Conservation (phyloP, 495 filamentous ascomycete species). For the Xylaria flabelliformis region DNA sequence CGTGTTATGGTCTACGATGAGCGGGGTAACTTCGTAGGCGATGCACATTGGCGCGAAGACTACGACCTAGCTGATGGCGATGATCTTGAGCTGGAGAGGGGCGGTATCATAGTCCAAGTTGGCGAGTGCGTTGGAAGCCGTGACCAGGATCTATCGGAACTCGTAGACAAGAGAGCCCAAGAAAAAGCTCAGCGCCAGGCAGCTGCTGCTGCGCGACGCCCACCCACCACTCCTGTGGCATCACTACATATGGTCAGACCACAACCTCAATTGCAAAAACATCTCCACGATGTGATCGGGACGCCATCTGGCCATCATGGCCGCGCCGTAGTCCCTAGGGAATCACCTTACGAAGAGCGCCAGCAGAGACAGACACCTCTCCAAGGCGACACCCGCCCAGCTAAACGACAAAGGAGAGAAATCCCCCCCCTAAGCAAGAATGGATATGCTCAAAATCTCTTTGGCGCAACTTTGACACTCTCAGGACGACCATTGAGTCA, state of each 20-base stretch:
- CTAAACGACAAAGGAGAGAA: slow-evolving; percentile 48
- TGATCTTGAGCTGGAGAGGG: slow-evolving; percentile 79
- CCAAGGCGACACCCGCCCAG: slow-evolving; percentile 31
- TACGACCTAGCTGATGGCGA: slow-evolving; percentile 74
- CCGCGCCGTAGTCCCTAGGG: slow-evolving; percentile 52
- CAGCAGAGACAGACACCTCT: slow-evolving; percentile 36
- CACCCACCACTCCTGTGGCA: slow-evolving; percentile 15
- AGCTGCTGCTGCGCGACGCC: slow-evolving; percentile 40
- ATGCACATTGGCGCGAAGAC: slow-evolving; percentile 78
- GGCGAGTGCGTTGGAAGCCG: slow-evolving; percentile 71
- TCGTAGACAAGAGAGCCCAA: slow-evolving; percentile 70
- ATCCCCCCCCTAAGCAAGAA: slow-evolving; percentile 50
- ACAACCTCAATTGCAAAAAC: slow-evolving; percentile 48
- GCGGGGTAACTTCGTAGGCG: slow-evolving; percentile 78
- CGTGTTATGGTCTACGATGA: slow-evolving; percentile 91
- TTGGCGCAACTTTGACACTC: slow-evolving; percentile 54
- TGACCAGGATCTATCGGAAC: slow-evolving; percentile 75
- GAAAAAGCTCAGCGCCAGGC: slow-evolving; percentile 54
- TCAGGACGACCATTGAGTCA: slow-evolving; percentile 50
- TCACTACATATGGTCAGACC: slow-evolving; percentile 14
- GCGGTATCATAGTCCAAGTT: slow-evolving; percentile 76
- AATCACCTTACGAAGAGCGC: slow-evolving; percentile 59
- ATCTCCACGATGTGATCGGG: slow-evolving; percentile 53
- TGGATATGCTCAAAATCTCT: slow-evolving; percentile 60
- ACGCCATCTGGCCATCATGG: slow-evolving; percentile 58